Percentiles rank a stretch among this genome's conserved stretches.
phyloP scores from a whole-genome alignment of 2,329 filamentous ascomycete genomes.

The Dendrostoma leiphaemia region DNA sequence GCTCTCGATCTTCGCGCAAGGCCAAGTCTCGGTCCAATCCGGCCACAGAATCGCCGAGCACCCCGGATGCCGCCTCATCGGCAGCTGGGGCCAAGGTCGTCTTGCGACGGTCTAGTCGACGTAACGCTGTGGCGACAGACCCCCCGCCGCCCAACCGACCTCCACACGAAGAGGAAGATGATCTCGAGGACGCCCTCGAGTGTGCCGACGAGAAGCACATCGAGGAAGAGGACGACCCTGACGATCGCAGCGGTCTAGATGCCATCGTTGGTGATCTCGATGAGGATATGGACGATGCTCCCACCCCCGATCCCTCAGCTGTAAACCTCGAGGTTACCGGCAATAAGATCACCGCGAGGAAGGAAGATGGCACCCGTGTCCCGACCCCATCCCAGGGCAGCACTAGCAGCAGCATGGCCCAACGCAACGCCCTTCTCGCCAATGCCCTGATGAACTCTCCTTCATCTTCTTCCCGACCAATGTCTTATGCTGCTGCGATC shows the following conservation, averaged over 20 bases:
- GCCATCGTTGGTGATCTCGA: conserved; percentile 89
- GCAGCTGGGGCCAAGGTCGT: conserved; percentile 56
- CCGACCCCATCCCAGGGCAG: conserved; percentile 59
- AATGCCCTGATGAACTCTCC: conserved; percentile 42
- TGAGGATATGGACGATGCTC: conserved; percentile 73
- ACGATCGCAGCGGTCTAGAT: conserved; percentile 69
- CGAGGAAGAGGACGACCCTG: conserved; percentile 64
- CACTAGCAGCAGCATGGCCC: conserved; percentile 36
- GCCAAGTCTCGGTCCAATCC: conserved; percentile 46
- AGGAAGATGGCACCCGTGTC: conserved; percentile 86
- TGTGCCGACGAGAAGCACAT: conserved; percentile 90
- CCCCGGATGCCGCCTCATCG: conserved; percentile 44
- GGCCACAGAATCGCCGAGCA: conserved; percentile 38
- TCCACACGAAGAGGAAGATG: conserved; percentile 58
- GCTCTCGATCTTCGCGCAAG: conserved; percentile 43
- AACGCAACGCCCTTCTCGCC: conserved; percentile 39
- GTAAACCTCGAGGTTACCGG: conserved; percentile 89
- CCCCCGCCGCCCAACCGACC: conserved; percentile 48
- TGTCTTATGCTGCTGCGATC: conserved; percentile 83
- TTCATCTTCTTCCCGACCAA: conserved; percentile 56
- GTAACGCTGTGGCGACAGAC: conserved; percentile 53
- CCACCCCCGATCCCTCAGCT: conserved; percentile 76
- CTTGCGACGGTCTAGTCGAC: conserved; percentile 63
- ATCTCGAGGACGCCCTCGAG: conserved; percentile 71
- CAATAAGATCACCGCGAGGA: conserved; percentile 85